These are phyloP conservation scores for Aspergillus aculeatus DNA, from an alignment of 2,329 filamentous ascomycete species.

Conservation along the genomic window DNA sequence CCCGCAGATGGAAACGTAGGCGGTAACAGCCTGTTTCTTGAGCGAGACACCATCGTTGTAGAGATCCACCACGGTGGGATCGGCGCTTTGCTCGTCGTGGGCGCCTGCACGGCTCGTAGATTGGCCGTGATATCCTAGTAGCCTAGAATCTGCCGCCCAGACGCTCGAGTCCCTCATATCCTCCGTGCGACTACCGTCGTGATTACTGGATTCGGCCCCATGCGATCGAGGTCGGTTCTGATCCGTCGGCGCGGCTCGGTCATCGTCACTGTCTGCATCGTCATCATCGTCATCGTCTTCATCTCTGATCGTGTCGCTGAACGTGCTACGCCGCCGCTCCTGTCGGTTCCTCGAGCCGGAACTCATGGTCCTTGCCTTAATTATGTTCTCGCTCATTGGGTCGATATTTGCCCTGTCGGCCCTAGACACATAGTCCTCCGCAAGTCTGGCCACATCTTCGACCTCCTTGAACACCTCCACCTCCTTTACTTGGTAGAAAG, in stretches of 20 bases:
- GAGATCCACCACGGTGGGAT: constrained; percentile 66
- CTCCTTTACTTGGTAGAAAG: constrained; percentile 89
- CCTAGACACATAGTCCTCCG: constrained; percentile 65
- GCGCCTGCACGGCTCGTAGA: constrained; percentile 22
- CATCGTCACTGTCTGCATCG: constrained; percentile 57
- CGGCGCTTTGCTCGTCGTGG: constrained; percentile 74
- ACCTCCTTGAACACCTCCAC: constrained; percentile 81
- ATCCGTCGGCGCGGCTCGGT: constrained; percentile 40
- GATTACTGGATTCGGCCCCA: constrained; percentile 26
- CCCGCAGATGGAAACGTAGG: constrained; percentile 91
- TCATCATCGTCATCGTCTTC: constrained; percentile 51
- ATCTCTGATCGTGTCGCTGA: constrained; percentile 48
- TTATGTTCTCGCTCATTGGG: constrained; percentile 42
- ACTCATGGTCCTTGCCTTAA: constrained; percentile 42
- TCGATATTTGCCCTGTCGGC: constrained; percentile 45
- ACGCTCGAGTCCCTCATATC: constrained; percentile 39
- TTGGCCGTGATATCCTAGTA: constrained; percentile 17
- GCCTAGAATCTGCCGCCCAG: constrained; percentile 23
- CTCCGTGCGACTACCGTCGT: constrained; percentile 30
- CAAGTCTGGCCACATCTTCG: constrained; percentile 71
- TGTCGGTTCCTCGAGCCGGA: constrained; percentile 44
- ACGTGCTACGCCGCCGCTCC: constrained; percentile 47
- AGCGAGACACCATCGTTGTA: constrained; percentile 76
- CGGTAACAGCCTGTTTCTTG: constrained; percentile 83
- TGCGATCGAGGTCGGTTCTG: constrained; percentile 23